A percentile compares a stretch with the other conserved stretches of the same genome.
phyloP scores from a whole-genome alignment of 257 asterid species.

The Lavandula angustifolia region DNA sequence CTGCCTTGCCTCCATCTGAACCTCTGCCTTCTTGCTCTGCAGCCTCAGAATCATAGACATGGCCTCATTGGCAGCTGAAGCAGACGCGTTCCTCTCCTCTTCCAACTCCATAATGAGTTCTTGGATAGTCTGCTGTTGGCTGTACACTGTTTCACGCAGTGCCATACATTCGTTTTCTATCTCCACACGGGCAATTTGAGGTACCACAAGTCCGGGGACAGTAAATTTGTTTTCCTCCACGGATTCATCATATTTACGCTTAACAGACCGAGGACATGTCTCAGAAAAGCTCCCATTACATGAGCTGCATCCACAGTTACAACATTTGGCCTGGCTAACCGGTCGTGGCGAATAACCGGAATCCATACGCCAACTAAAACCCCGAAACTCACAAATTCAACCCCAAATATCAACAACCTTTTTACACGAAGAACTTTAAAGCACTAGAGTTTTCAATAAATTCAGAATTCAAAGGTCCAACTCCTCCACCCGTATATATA shows the following conservation, averaged over 20 bases:
- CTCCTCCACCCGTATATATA: slow-evolving; percentile 48
- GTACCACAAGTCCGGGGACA: slow-evolving; percentile 53
- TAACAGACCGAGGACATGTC: slow-evolving; percentile 60
- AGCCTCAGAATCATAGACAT: slow-evolving; percentile 99
- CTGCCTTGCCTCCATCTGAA: slow-evolving; percentile 94
- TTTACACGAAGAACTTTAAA: slow-evolving; percentile 23
- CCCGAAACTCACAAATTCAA: slow-evolving; percentile 29
- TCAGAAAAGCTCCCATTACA: slow-evolving; percentile 59
- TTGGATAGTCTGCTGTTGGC: slow-evolving; percentile 75
- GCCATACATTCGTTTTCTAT: slow-evolving; percentile 75
- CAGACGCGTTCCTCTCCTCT: slow-evolving; percentile 93
- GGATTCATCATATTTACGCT: slow-evolving; percentile 65
- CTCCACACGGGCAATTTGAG: slow-evolving; percentile 76
- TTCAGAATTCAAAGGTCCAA: slow-evolving; percentile 37
- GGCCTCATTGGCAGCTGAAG: slow-evolving; percentile 95
- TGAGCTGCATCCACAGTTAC: slow-evolving; percentile 69
- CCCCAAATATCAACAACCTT: slow-evolving; percentile 29
- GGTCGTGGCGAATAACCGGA: slow-evolving; percentile 44
- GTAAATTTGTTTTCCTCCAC: slow-evolving; percentile 51
- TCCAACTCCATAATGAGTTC: slow-evolving; percentile 82
- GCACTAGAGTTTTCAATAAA: slow-evolving; percentile 1
- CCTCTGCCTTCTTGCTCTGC: slow-evolving; percentile 96
- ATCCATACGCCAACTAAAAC: slow-evolving; percentile 56
- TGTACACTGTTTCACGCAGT: slow-evolving; percentile 73
- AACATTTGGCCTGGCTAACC: slow-evolving; percentile 51